These are phyloP conservation scores for Rhizophora mangle DNA, from an alignment of 345 rosid species.

Conservation along the genomic window DNA sequence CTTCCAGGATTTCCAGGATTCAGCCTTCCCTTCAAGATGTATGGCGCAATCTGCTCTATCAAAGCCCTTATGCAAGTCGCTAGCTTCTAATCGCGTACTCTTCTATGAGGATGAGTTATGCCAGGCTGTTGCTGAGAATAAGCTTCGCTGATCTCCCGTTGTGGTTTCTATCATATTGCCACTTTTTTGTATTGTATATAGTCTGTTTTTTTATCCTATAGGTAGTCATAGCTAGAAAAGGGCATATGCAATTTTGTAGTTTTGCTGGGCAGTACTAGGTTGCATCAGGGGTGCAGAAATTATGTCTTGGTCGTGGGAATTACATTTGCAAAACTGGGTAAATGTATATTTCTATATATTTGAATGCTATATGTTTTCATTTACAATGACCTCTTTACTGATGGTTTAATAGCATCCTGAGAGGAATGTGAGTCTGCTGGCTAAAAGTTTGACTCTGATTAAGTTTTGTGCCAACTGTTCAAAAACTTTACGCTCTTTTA, in stretches of 20 bases:
- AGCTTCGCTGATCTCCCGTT: constrained; percentile 50
- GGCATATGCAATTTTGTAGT: constrained; percentile 63
- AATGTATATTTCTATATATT: constrained; percentile 40
- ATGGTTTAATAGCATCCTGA: too few species aligned
- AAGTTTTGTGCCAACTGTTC: too few species aligned
- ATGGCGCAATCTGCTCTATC: constrained; percentile 70
- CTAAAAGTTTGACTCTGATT: too few species aligned
- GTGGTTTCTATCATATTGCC: constrained; percentile 6
- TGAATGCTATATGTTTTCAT: constrained; percentile 18
- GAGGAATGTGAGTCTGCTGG: too few species aligned
- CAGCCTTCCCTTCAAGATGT: constrained; percentile 68
- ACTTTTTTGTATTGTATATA: constrained; percentile 41
- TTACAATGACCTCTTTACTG: background rate
- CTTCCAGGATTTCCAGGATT: constrained; percentile 85
- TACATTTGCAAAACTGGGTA: constrained; percentile 33
- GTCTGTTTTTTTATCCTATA: constrained; percentile 35
- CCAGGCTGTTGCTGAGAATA: constrained; percentile 93
- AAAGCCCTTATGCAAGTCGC: constrained; percentile 70
- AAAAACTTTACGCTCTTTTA: too few species aligned
- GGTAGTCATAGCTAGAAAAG: constrained; percentile 39
- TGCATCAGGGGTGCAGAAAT: constrained; percentile 29
- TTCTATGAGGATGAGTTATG: constrained; percentile 93
- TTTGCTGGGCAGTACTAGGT: constrained; percentile 40
- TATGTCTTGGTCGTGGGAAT: constrained; percentile 33
- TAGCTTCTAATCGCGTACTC: constrained; percentile 70